Evolutionary conservation across 1,284 basidiomycete species (phyloP), one percentile per base, ranked within the genome.

Genomic region (Boletellus deceptivus): DNA sequence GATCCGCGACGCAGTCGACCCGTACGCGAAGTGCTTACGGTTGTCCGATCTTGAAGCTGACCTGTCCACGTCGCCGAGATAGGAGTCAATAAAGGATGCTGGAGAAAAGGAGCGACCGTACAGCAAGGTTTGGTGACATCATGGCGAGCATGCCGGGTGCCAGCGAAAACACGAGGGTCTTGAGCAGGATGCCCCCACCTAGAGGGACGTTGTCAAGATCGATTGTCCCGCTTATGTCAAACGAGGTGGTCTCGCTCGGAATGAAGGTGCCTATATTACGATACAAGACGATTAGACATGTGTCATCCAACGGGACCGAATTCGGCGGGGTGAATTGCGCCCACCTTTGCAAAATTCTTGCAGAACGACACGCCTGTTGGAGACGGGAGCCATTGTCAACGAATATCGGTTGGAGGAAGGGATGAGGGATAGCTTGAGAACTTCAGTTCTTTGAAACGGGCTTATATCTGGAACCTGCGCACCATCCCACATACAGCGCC

Each of bases 101-200:
- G 3, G n/a, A 31, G 29, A 13, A 31, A 31, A 43, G 5, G 8
- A n/a, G 24, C 14, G 24, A 36, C 37, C 47, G 40, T 11, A 54
- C 58, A 10, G 49, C 34, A 13, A 48, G 13, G 17, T 17, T 29
- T 9, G 34, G 9, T 10, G 6, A 36, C 58, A 59, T 58, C 35
- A 14, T 41, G 7, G 27, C 17, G 1, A 41, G 14, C 0, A 59
- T 0, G 37, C 34, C 48, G 2, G 59, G 56, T 1, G 49, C 58
- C 49, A 59, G 38, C 4, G 55, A 46, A 31, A 59, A 25, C 8
- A 58, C 46, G 10, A 62, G 48, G 5, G 37, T 55, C 41, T 62
- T 62, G 41, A 59, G 27, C 13, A 62, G n/a, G 16, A 58, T 6
- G 0, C 59, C 49, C 0, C 59, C 59, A 1, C 53, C 34, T 43